These are phyloP conservation scores for Cyberlindnera veronae DNA, from an alignment of 805 yeast species.

Conservation along the genomic window DNA sequence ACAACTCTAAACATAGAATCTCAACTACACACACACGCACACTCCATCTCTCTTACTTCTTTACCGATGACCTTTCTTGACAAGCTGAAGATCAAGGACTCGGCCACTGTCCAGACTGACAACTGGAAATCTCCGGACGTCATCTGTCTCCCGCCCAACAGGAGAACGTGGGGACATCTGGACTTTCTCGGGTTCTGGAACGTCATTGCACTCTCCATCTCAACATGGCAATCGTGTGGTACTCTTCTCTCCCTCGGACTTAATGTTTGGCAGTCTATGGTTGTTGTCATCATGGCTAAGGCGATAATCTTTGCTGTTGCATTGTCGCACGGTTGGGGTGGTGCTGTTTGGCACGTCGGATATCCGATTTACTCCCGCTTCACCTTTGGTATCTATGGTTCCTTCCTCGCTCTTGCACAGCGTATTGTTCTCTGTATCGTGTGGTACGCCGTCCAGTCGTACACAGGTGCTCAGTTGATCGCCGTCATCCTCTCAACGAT, in stretches of 20 bases:
- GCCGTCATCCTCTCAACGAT: conserved; percentile 36
- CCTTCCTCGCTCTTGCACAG: conserved; percentile 40
- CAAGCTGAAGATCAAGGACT: conserved; percentile 21
- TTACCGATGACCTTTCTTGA: conserved; percentile 7
- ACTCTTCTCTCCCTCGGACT: conserved; percentile 42
- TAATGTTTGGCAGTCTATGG: conserved; percentile 42
- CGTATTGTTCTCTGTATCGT: conserved; percentile 43
- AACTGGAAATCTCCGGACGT: conserved; percentile 38
- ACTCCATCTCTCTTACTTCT: background rate
- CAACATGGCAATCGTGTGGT: conserved; percentile 41
- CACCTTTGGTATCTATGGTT: conserved; percentile 46
- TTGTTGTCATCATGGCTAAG: conserved; percentile 40
- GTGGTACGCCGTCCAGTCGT: conserved; percentile 45
- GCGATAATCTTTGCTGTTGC: conserved; percentile 38
- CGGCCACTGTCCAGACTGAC: conserved; percentile 19
- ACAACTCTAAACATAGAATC: too few species aligned
- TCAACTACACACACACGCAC: background rate
- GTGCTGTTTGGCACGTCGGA: conserved; percentile 48
- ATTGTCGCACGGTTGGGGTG: conserved; percentile 43
- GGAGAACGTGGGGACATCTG: conserved; percentile 45
- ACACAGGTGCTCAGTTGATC: conserved; percentile 43
- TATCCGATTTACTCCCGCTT: conserved; percentile 43
- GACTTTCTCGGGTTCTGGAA: conserved; percentile 43
- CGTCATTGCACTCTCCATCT: conserved; percentile 35
- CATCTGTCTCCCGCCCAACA: conserved; percentile 40